Evolutionary conservation across 306 rosid species (phyloP).

Genomic region (Rosa multiflora): DNA sequence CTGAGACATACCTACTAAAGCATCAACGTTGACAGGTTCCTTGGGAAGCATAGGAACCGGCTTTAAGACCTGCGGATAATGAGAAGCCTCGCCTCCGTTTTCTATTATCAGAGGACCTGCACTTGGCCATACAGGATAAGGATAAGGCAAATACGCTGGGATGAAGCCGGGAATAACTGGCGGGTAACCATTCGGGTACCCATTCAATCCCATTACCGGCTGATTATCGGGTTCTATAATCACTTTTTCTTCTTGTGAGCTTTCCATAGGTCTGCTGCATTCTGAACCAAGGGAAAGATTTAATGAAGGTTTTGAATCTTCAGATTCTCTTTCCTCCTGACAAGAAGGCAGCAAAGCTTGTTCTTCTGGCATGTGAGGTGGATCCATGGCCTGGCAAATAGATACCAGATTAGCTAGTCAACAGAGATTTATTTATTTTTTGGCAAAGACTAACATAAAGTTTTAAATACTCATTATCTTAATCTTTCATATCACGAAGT

Average conservation of each 20-base stretch:
- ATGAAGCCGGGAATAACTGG: slow-evolving; percentile 54
- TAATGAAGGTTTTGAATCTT: slow-evolving; percentile 59
- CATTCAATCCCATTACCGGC: slow-evolving; percentile 37
- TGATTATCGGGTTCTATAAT: slow-evolving; percentile 35
- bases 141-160: slow-evolving; percentile 58
- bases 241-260: slow-evolving; percentile 40
- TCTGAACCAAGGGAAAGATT: slow-evolving; percentile 80
- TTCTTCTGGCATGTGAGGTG: slow-evolving; percentile 74
- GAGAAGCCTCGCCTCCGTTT: slow-evolving; percentile 41
- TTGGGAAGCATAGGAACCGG: slow-evolving; percentile 71
- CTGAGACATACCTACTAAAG: slow-evolving; percentile 90
- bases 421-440: neutral
- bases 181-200: slow-evolving; percentile 44
- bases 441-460: neutral
- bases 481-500: neutral
- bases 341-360: slow-evolving; percentile 54
- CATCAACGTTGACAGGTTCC: slow-evolving; percentile 83
- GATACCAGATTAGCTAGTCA: slow-evolving; percentile 16
- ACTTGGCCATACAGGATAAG: slow-evolving; percentile 68
- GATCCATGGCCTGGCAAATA: slow-evolving; percentile 57
- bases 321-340: slow-evolving; percentile 49
- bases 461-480: neutral
- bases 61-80: slow-evolving; percentile 63
- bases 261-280: slow-evolving; percentile 81
- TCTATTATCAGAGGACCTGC: slow-evolving; percentile 51